These are phyloP conservation scores for Euphorbia pulcherrima DNA, from an alignment of 345 rosid genomes.

Conservation along the genomic window DNA sequence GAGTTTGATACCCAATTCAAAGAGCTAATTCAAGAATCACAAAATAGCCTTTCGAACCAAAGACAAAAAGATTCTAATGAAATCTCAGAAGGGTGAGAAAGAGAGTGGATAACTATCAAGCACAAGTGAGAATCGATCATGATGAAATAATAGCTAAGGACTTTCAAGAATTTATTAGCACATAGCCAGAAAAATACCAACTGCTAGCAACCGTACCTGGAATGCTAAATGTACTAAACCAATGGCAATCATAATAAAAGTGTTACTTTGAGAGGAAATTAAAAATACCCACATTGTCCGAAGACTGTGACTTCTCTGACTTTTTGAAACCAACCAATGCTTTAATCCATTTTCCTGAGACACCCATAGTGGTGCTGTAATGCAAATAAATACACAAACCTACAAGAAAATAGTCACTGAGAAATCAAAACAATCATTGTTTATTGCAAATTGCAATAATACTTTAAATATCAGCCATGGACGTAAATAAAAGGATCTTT, in stretches of 20 bases:
- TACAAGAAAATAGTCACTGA: constrained; percentile 24
- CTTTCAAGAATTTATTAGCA: background rate
- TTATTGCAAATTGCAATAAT: background rate
- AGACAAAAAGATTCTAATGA: background rate
- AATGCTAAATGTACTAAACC: background rate
- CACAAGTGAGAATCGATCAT: background rate
- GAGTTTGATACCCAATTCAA: background rate
- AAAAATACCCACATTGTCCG: constrained; percentile 54
- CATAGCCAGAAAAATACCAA: background rate
- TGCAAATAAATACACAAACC: constrained; percentile 26
- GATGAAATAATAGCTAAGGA: background rate
- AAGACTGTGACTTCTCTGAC: constrained; percentile 66
- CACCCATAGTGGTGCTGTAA: constrained; percentile 58
- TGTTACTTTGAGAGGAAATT: no score
- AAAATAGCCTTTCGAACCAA: background rate
- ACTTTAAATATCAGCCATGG: no score
- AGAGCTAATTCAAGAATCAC: background rate
- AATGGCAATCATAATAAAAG: background rate
- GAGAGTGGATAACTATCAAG: background rate
- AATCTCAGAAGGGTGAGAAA: background rate
- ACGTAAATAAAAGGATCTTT: background rate
- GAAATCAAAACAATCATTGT: constrained; percentile 11
- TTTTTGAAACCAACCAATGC: constrained; percentile 80
- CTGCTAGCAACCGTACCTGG: background rate
- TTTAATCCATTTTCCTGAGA: constrained; percentile 89